Percentiles rank a stretch among this genome's conserved stretches.
Evolutionary conservation across 495 filamentous ascomycete genomes (phyloP).

Genomic region (Penicillium soppii): DNA sequence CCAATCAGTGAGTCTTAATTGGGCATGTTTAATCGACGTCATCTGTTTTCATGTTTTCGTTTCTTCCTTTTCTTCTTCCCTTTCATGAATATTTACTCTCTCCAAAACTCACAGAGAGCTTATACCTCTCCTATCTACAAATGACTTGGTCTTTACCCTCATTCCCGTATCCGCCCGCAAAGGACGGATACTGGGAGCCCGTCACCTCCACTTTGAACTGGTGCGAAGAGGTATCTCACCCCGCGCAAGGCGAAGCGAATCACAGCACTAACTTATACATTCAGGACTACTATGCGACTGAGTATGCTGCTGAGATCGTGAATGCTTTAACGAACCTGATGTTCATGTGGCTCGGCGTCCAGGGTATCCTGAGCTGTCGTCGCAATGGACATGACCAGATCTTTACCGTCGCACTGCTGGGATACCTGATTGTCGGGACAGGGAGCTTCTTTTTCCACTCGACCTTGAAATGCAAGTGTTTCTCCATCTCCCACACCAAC

Average conservation of each 20-base stretch:
- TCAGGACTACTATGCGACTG: conserved; percentile 61
- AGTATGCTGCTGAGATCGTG: conserved; percentile 62
- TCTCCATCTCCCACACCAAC: background rate
- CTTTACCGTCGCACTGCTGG: conserved; percentile 68
- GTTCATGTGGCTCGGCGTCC: conserved; percentile 71
- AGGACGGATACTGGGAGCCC: conserved; percentile 75
- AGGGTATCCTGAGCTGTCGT: conserved; percentile 68
- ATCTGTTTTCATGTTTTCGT: conserved; percentile 11
- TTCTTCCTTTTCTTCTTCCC: conserved; percentile 6
- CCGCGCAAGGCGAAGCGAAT: background rate
- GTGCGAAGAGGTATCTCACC: conserved; percentile 76
- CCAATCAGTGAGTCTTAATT: conserved; percentile 19
- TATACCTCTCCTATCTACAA: conserved; percentile 6
- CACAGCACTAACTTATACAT: background rate
- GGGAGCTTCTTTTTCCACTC: conserved; percentile 84
- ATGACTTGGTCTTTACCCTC: conserved; percentile 50
- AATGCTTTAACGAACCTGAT: conserved; percentile 80
- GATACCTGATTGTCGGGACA: conserved; percentile 76
- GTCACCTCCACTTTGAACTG: conserved; percentile 90
- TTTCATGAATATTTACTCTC: background rate
- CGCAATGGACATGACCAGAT: conserved; percentile 69
- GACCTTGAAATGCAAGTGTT: conserved; percentile 69
- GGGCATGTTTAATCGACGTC: conserved; percentile 23
- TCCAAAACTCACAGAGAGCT: background rate
- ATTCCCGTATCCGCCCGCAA: conserved; percentile 67